phyloP scores from a whole-genome alignment of 1,284 basidiomycete species.

The Irpex sp. region DNA sequence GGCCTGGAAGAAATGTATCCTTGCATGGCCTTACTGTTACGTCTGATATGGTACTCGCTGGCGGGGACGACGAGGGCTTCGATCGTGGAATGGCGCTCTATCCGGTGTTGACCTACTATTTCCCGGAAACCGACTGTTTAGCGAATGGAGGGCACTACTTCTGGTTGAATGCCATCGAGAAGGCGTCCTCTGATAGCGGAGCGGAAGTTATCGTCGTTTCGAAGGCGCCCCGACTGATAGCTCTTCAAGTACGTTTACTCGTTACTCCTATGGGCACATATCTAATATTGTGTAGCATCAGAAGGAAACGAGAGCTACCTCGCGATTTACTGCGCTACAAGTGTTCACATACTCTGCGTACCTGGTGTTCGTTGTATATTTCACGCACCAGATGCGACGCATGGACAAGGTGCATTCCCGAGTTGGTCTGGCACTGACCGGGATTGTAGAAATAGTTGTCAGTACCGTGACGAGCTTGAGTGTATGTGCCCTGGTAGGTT shows the following conservation, averaged over 20 bases:
- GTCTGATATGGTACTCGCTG: conserved; percentile 74
- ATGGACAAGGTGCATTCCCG: conserved; percentile 89
- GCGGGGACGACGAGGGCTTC: conserved; percentile 53
- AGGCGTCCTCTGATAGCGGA: conserved; percentile 35
- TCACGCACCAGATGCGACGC: conserved; percentile 73
- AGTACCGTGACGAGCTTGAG: conserved; percentile 93
- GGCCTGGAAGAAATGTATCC: conserved; percentile 46
- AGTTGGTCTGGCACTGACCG: conserved; percentile 91
- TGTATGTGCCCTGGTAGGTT: conserved; percentile 83
- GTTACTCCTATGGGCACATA: not conserved
- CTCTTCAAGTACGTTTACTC: conserved; percentile 56
- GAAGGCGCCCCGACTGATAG: conserved; percentile 62
- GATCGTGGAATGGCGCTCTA: conserved; percentile 63
- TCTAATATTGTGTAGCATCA: conserved; percentile 41
- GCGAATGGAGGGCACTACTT: conserved; percentile 54
- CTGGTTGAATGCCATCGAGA: conserved; percentile 59
- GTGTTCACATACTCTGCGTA: conserved; percentile 80
- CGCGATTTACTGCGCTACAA: conserved; percentile 57
- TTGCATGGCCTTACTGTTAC: conserved; percentile 59
- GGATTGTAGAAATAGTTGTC: conserved; percentile 85
- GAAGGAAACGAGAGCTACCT: conserved; percentile 28
- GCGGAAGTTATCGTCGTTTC: conserved; percentile 43
- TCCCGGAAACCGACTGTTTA: conserved; percentile 68
- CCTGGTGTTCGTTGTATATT: conserved; percentile 73
- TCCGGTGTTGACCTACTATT: conserved; percentile 76